Evolutionary conservation across 2,329 filamentous ascomycete species (phyloP).

Genomic region (Trichoderma simmonsii): DNA sequence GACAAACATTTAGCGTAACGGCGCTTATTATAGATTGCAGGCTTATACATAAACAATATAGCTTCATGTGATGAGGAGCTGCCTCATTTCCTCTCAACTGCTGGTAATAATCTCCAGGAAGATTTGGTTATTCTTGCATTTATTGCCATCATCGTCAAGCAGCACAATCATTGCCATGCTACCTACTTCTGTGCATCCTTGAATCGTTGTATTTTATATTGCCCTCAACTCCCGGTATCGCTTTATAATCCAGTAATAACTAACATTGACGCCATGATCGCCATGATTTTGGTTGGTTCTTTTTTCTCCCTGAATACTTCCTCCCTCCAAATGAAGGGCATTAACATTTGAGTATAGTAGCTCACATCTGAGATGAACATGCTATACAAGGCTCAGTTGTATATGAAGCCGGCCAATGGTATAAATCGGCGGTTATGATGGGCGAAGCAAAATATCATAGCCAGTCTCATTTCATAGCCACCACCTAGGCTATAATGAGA

Average conservation of each 20-base stretch:
- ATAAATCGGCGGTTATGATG: neutral
- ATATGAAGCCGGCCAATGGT: neutral
- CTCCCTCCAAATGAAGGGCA: neutral
- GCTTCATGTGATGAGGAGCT: neutral
- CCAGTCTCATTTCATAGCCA: neutral
- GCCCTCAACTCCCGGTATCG: constrained; percentile 2
- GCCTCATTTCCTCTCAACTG: neutral
- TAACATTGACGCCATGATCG: neutral
- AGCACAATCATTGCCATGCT: neutral
- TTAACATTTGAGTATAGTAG: neutral
- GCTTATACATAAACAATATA: neutral
- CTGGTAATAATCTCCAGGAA: neutral
- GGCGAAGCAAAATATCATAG: neutral
- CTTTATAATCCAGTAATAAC: neutral
- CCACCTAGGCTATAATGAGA: neutral
- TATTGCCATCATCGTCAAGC: neutral
- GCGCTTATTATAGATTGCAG: neutral
- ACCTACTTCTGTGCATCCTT: neutral
- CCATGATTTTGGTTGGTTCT: neutral
- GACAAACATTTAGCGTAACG: neutral
- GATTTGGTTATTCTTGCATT: neutral
- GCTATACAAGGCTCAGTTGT: neutral
- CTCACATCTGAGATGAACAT: neutral
- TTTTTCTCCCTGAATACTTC: neutral
- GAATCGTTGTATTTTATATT: neutral